Percentiles rank a stretch among this genome's conserved stretches.
Conservation (phyloP, 2,329 filamentous ascomycete species). For the Alternaria ventricosa region DNA sequence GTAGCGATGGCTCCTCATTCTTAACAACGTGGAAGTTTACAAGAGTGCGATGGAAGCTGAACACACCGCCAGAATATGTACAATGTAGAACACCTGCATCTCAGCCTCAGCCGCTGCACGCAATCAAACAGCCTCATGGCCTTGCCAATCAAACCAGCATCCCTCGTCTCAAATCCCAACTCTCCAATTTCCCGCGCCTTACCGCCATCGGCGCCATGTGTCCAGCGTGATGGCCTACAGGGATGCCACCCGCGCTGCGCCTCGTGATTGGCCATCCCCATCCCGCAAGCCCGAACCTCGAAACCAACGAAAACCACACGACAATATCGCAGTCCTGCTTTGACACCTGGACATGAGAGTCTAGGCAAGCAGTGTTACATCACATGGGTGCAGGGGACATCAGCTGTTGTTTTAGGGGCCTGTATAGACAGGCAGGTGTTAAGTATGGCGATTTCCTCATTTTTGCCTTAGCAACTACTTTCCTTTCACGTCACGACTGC, state of each 20-base stretch:
- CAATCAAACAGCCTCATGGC: background rate
- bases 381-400: slow-evolving; percentile 1
- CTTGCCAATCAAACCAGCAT: slow-evolving; percentile 4
- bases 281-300: slow-evolving; percentile 13
- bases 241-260: slow-evolving; percentile 11
- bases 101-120: slow-evolving; percentile 7
- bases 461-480: background rate
- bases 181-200: slow-evolving; percentile 23
- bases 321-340: slow-evolving; percentile 12
- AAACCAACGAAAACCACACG: slow-evolving; percentile 20
- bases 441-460: slow-evolving; percentile 14
- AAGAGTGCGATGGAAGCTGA: background rate
- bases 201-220: slow-evolving; percentile 23
- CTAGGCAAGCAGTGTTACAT: slow-evolving; percentile 20
- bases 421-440: slow-evolving; percentile 4
- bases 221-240: slow-evolving; percentile 16
- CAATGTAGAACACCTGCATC: background rate
- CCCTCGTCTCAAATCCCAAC: slow-evolving; percentile 4
- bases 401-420: slow-evolving; percentile 4
- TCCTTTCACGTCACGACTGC: slow-evolving; percentile 11
- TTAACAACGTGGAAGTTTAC: too few species aligned
- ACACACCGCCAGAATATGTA: background rate
- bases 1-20: too few species aligned
- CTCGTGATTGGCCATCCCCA: slow-evolving; percentile 19
- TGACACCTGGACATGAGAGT: slow-evolving; percentile 9